Evolutionary conservation across 305 asterid species (phyloP).

Genomic region (Withania somnifera): DNA sequence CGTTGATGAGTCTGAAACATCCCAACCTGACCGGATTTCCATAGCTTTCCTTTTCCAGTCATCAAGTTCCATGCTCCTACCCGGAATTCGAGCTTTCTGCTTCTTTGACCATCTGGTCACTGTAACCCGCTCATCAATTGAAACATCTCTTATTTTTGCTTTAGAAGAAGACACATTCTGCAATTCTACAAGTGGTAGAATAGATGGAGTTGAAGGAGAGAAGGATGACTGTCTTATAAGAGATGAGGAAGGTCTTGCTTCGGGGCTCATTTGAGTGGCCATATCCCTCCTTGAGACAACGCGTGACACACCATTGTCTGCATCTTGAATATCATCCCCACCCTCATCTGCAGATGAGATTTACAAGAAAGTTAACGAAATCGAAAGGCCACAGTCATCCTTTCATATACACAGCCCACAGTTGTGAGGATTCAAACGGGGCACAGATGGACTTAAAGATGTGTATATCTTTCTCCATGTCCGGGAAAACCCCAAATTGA

Average conservation of each 20-base stretch:
- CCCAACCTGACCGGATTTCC: constrained; percentile 49
- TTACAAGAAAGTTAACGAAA: neutral
- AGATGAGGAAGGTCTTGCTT: constrained; percentile 17
- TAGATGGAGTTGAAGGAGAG: constrained; percentile 48
- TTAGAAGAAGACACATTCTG: constrained; percentile 30
- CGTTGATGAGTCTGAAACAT: constrained; percentile 47
- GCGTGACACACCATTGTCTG: constrained; percentile 42
- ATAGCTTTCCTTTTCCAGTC: constrained; percentile 66
- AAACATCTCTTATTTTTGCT: constrained; percentile 61
- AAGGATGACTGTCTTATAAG: constrained; percentile 28
- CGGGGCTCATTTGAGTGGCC: constrained; percentile 42
- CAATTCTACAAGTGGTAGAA: constrained; percentile 44
- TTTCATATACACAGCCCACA: neutral
- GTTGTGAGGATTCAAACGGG: neutral
- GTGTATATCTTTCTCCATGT: neutral
- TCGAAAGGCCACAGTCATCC: neutral
- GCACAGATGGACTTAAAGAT: neutral
- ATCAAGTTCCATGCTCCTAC: constrained; percentile 34
- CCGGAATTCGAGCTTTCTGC: constrained; percentile 28
- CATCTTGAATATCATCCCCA: constrained; percentile 25
- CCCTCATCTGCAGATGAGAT: constrained; percentile 28
- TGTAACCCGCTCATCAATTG: constrained; percentile 71
- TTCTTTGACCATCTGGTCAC: constrained; percentile 90
- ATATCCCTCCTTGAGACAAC: constrained; percentile 48
- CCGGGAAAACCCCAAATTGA: neutral